These are phyloP conservation scores for Penicillium sp. DNA, from an alignment of 2,329 filamentous ascomycete species.

Conservation along the genomic window DNA sequence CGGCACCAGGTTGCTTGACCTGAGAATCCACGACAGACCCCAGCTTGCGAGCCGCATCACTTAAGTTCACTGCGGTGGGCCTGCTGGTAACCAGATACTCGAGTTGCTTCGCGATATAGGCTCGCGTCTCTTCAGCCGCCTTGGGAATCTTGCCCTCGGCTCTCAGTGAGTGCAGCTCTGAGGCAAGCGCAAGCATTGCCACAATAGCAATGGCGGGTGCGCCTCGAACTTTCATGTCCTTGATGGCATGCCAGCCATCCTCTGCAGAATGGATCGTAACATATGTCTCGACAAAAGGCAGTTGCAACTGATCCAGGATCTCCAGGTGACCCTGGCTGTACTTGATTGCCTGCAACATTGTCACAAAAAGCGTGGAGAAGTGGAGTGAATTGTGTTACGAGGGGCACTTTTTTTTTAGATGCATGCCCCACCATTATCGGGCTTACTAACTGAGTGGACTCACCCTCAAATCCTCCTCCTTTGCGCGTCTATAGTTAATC, in stretches of 20 bases:
- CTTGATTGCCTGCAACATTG: slow-evolving; percentile 57
- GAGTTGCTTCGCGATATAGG: slow-evolving; percentile 69
- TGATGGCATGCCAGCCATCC: slow-evolving; percentile 63
- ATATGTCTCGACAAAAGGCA: slow-evolving; percentile 57
- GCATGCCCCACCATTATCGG: neutral
- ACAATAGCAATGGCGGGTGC: slow-evolving; percentile 97
- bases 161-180: slow-evolving; percentile 61
- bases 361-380: neutral
- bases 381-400: neutral
- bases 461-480: no score
- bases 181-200: slow-evolving; percentile 80
- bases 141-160: slow-evolving; percentile 40
- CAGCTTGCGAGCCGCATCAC: slow-evolving; percentile 79
- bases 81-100: slow-evolving; percentile 84
- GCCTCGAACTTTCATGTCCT: slow-evolving; percentile 61
- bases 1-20: slow-evolving; percentile 29
- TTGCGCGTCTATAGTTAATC: no score
- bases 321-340: slow-evolving; percentile 53
- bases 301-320: slow-evolving; percentile 59
- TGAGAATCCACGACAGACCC: slow-evolving; percentile 57
- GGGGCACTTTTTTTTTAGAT: neutral
- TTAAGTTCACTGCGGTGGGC: slow-evolving; percentile 90
- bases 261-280: slow-evolving; percentile 50
- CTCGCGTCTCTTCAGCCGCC: slow-evolving; percentile 56
- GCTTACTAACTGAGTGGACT: neutral